Percentiles rank a stretch among this genome's conserved stretches.
Evolutionary conservation across 1,139 yeast genomes (phyloP).

Genomic region (Suhomyces anneliseae): DNA sequence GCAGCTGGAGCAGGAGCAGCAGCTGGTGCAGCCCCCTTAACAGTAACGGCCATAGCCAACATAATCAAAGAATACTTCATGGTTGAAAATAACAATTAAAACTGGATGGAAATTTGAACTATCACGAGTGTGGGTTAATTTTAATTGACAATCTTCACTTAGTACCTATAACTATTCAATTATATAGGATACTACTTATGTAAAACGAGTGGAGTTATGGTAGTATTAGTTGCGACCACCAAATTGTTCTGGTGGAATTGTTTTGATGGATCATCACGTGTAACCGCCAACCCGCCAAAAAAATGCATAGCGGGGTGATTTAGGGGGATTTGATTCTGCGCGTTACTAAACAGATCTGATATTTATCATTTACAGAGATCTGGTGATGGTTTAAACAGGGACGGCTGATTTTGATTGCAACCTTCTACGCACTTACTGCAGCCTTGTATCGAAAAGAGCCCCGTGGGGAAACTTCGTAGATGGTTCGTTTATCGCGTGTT

Average conservation of each 20-base stretch:
- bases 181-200: neutral
- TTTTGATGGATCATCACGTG: neutral
- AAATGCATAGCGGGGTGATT: neutral
- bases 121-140: neutral
- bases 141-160: neutral
- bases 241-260: neutral
- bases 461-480: neutral
- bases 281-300: neutral
- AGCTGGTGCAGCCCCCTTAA: conserved; percentile 12
- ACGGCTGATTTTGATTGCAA: neutral
- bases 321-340: neutral
- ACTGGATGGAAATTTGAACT: neutral
- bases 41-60: conserved; percentile 8
- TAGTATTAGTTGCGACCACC: neutral
- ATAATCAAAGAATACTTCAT: conserved; percentile 8
- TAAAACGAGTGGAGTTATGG: neutral
- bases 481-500: neutral
- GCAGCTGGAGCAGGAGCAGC: conserved; percentile 7
- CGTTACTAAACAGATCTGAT: too few relatives aligned
- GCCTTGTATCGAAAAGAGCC: neutral
- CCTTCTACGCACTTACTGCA: neutral
- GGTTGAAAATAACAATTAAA: neutral
- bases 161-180: neutral
- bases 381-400: too few relatives aligned
- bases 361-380: too few relatives aligned